Conservation (phyloP, 495 filamentous ascomycete genomes). For the Xylaria intraflava region DNA sequence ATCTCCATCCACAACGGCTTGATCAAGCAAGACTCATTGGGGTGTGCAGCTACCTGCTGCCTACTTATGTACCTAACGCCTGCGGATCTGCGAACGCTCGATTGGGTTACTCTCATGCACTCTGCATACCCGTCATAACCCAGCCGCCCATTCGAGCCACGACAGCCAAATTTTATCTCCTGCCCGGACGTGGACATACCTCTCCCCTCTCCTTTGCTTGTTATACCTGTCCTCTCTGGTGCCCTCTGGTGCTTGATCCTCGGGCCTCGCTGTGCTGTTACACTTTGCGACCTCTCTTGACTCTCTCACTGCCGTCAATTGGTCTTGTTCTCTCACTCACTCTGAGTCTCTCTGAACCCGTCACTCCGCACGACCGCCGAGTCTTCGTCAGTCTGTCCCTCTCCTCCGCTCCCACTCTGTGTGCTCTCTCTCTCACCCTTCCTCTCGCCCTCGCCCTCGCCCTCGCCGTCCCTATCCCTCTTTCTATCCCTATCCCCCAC, state of each 20-base stretch:
- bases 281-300: conserved; percentile 17
- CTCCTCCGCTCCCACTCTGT: not conserved
- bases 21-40: conserved; percentile 15
- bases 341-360: conserved; percentile 16
- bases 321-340: conserved; percentile 8
- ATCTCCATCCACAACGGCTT: not conserved
- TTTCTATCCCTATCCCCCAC: too few relatives aligned
- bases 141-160: conserved; percentile 55
- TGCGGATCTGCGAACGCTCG: conserved; percentile 36
- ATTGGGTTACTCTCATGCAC: conserved; percentile 46
- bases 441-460: too few relatives aligned
- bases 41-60: conserved; percentile 10
- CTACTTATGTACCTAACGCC: not conserved
- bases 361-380: not conserved
- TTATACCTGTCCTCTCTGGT: conserved; percentile 16
- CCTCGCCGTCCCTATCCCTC: too few relatives aligned
- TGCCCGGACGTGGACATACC: conserved; percentile 22
- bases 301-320: conserved; percentile 24
- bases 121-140: conserved; percentile 45
- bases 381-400: not conserved
- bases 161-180: conserved; percentile 36
- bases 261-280: conserved; percentile 26
- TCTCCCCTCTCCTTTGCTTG: conserved; percentile 17
- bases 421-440: not conserved
- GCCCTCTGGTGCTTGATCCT: conserved; percentile 14